Evolutionary conservation across 805 yeast species (phyloP), one percentile per base, ranked within the genome.

Genomic region (Maudiozyma pseudohumilis): DNA sequence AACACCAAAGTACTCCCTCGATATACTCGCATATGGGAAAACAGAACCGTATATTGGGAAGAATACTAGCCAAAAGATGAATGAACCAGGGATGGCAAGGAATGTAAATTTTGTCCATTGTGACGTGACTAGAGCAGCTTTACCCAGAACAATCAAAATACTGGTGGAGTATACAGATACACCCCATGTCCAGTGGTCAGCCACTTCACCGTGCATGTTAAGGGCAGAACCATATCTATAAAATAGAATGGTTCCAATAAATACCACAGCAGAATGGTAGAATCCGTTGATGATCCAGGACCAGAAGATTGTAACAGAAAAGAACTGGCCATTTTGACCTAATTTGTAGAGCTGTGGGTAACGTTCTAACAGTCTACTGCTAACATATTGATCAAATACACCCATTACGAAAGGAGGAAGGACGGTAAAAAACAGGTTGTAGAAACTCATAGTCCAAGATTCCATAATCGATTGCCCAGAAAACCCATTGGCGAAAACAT

Each of bases 201-300:
- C 83, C 10, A 77, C 65, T 34, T 66, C 64, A 5, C 97, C 99
- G 48, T 68, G 64, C 43, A 48, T 48, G 6, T 74, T 64, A 33
- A 84, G 65, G 21, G 74, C 74, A 50, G 77, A 70, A 17, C 94
- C 87, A 49, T 71, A 72, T 39, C 69, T 65, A 60, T 80, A 86
- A 33, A 87, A 78, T 44, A 75, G 70, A 35, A 71, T 68, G 11
- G 85, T 68, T 24, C 89, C 80, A 31, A 87, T 64, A 56, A 78
- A 94, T 16, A 87, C 79, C 17, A 92, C 66, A 2, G 86, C 84
- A 10, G 96, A 85, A 57, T 92, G 99, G 61, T 75, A 92, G 55
- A 92, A 89, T 0, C 98, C 99, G 59, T 92, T 94, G 35, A 77
- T 64, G 32, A 92, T 84, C 98, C 98, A 92, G 15, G 95, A 84